These are phyloP conservation scores for Chaetomium globosum DNA, from an alignment of 2,329 filamentous ascomycete genomes.

Conservation along the genomic window DNA sequence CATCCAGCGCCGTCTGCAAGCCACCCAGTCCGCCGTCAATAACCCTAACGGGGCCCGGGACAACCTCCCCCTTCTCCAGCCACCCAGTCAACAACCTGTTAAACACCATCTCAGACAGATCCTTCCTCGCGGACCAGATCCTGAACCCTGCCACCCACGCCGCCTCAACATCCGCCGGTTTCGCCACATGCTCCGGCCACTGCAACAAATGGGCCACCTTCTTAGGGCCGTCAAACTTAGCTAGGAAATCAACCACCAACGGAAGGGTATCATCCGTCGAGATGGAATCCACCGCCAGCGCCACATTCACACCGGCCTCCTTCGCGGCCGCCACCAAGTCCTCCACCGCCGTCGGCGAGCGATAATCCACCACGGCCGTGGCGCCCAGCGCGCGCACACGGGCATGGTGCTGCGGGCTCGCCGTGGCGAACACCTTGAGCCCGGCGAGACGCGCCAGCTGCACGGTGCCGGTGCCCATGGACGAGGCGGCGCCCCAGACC, in stretches of 20 bases:
- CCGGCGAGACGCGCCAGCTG: constrained; percentile 43
- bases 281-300: constrained; percentile 17
- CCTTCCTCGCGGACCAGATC: constrained; percentile 14
- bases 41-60: constrained; percentile 40
- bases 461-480: constrained; percentile 41
- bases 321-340: constrained; percentile 19
- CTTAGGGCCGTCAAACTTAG: background rate
- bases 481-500: constrained; percentile 44
- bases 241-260: constrained; percentile 9
- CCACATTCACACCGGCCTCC: constrained; percentile 8
- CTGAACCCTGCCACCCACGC: background rate
- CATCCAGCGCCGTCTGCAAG: constrained; percentile 35
- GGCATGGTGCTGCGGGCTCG: constrained; percentile 21
- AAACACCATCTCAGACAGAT: constrained; percentile 15
- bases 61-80: constrained; percentile 33
- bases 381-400: constrained; percentile 21
- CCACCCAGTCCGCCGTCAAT: constrained; percentile 35
- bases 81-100: constrained; percentile 15
- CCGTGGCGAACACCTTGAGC: constrained; percentile 21
- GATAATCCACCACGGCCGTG: constrained; percentile 27
- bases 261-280: constrained; percentile 6
- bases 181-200: constrained; percentile 21
- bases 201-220: constrained; percentile 8
- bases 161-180: constrained; percentile 13
- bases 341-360: constrained; percentile 15